A percentile compares a stretch with the other conserved stretches of the same genome.
These are phyloP conservation scores for Fusarium scirpi DNA, from an alignment of 2,329 filamentous ascomycete genomes.

Conservation along the genomic window DNA sequence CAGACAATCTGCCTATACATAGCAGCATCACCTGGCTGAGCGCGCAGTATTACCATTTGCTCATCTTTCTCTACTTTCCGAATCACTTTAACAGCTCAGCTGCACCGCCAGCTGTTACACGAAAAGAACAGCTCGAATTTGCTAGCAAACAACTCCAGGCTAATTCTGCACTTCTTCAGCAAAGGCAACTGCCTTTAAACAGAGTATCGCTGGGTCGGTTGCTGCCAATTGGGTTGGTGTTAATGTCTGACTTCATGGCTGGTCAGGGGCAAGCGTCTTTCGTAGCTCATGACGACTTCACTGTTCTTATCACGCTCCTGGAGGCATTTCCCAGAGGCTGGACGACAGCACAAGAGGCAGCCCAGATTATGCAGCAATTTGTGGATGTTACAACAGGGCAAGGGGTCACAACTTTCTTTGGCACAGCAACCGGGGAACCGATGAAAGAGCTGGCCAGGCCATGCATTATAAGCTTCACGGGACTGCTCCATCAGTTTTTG, in stretches of 20 bases:
- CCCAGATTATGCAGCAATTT: constrained; percentile 51
- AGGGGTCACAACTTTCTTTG: constrained; percentile 35
- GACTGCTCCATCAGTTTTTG: constrained; percentile 50
- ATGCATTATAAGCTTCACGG: constrained; percentile 39
- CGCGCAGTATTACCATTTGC: constrained; percentile 59
- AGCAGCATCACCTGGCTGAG: constrained; percentile 59
- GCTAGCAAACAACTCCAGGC: constrained; percentile 58
- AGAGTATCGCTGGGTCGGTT: constrained; percentile 56
- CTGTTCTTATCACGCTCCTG: constrained; percentile 51
- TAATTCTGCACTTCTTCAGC: constrained; percentile 56
- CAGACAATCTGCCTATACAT: constrained; percentile 59
- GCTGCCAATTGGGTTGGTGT: constrained; percentile 53
- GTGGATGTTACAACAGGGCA: constrained; percentile 33
- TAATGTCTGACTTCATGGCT: constrained; percentile 51
- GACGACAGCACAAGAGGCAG: constrained; percentile 52
- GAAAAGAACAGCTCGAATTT: constrained; percentile 53
- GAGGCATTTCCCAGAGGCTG: constrained; percentile 55
- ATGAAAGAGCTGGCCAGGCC: constrained; percentile 37
- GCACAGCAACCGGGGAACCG: constrained; percentile 30
- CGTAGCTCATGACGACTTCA: constrained; percentile 52
- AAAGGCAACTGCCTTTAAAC: constrained; percentile 59
- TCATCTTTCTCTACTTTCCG: constrained; percentile 58
- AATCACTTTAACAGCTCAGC: constrained; percentile 55
- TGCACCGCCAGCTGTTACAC: constrained; percentile 43
- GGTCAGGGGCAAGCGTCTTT: constrained; percentile 40